Conservation (phyloP, 441 rosid genomes). For the Gossypium trilobum region DNA sequence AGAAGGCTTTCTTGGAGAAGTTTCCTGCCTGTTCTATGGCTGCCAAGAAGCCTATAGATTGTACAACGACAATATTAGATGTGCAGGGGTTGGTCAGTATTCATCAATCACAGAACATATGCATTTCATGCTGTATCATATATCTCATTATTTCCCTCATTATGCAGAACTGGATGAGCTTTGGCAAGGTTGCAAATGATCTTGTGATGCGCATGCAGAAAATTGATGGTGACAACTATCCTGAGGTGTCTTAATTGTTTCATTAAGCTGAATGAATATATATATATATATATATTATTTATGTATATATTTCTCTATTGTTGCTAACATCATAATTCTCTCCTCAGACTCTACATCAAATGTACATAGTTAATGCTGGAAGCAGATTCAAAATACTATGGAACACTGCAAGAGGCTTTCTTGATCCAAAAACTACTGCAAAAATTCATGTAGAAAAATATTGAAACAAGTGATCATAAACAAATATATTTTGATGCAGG, state of each 20-base stretch:
- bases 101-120: background rate
- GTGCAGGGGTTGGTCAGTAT: conserved; percentile 70
- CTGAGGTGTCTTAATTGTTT: conserved; percentile 56
- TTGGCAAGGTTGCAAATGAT: conserved; percentile 76
- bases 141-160: conserved; percentile 15
- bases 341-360: conserved; percentile 78
- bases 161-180: conserved; percentile 70
- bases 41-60: conserved; percentile 69
- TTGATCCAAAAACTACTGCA: conserved; percentile 77
- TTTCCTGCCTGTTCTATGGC: conserved; percentile 86
- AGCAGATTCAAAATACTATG: conserved; percentile 70
- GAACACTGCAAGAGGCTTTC: conserved; percentile 76
- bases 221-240: conserved; percentile 91
- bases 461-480: conserved; percentile 5
- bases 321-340: conserved; percentile 14
- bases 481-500: background rate
- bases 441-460: conserved; percentile 62
- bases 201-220: conserved; percentile 87
- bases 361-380: conserved; percentile 90
- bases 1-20: conserved; percentile 70
- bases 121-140: background rate
- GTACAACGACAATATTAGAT: conserved; percentile 65
- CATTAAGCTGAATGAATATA: background rate
- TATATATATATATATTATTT: conserved; percentile 3
- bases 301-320: conserved; percentile 10